These are phyloP conservation scores for Lasiodiplodia gonubiensis DNA, from an alignment of 2,329 filamentous ascomycete species.

Conservation along the genomic window DNA sequence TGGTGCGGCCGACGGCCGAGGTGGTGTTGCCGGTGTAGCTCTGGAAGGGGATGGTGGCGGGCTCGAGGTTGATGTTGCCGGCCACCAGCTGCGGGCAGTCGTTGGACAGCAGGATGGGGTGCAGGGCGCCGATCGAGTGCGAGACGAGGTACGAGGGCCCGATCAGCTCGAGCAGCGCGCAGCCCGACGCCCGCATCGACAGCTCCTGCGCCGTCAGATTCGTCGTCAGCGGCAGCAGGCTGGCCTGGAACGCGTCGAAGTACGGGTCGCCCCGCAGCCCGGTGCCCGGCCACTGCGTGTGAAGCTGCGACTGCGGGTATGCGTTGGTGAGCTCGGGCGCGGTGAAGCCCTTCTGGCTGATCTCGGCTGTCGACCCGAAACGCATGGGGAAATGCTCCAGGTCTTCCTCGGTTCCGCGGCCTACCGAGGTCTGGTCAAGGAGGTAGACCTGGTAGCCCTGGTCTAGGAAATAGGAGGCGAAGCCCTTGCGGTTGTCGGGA, in stretches of 20 bases:
- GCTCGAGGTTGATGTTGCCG: constrained; percentile 37
- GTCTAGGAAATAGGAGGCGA: constrained; percentile 55
- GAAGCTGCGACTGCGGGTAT: constrained; percentile 30
- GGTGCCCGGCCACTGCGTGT: constrained; percentile 44
- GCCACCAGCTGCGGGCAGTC: constrained; percentile 35
- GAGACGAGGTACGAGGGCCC: constrained; percentile 54
- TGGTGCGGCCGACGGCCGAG: constrained; percentile 21
- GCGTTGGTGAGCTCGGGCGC: constrained; percentile 23
- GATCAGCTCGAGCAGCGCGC: constrained; percentile 52
- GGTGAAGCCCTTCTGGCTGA: constrained; percentile 26
- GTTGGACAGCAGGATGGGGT: constrained; percentile 36
- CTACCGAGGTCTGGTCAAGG: constrained; percentile 48
- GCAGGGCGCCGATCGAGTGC: constrained; percentile 44
- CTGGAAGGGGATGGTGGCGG: constrained; percentile 30
- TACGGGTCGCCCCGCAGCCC: constrained; percentile 50
- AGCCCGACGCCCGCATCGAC: constrained; percentile 29
- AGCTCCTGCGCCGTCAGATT: constrained; percentile 34
- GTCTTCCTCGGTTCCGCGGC: constrained; percentile 33
- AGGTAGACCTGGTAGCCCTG: constrained; percentile 56
- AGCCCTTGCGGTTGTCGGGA: constrained; percentile 54
- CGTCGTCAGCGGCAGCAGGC: constrained; percentile 30
- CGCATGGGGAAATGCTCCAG: constrained; percentile 1
- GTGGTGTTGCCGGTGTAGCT: constrained; percentile 32
- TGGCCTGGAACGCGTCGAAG: constrained; percentile 56
- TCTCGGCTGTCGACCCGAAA: constrained; percentile 23